These are phyloP conservation scores for Neoscytalidium dimidiatum DNA, from an alignment of 2,329 filamentous ascomycete species.

Conservation along the genomic window DNA sequence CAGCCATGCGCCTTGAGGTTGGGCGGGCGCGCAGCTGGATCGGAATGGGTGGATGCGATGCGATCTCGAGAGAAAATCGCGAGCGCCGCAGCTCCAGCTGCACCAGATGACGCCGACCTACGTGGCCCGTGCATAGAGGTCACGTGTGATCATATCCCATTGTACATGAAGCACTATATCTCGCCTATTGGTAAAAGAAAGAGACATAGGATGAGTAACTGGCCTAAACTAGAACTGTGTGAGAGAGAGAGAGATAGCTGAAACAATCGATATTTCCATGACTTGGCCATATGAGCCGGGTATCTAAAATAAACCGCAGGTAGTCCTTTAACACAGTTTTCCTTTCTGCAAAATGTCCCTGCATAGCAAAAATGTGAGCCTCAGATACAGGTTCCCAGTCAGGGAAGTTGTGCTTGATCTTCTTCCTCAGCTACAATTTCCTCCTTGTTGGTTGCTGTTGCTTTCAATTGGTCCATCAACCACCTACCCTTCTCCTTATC, in stretches of 20 bases:
- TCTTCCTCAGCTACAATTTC: background rate
- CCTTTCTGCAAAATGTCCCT: no score
- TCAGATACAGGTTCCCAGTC: background rate
- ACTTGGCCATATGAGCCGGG: background rate
- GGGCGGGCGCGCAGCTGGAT: background rate
- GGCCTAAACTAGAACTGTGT: no score
- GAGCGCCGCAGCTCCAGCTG: background rate
- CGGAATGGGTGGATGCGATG: background rate
- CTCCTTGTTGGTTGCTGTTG: background rate
- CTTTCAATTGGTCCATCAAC: constrained; percentile 1
- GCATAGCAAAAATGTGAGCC: no score
- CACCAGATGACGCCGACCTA: background rate
- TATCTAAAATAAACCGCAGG: background rate
- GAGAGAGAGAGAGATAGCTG: no score
- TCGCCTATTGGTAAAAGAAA: background rate
- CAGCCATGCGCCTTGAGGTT: constrained; percentile 5
- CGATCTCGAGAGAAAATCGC: constrained; percentile 9
- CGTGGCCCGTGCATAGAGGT: background rate
- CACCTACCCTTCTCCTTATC: background rate
- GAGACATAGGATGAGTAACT: background rate
- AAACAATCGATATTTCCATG: no score
- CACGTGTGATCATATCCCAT: background rate
- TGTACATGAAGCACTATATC: background rate
- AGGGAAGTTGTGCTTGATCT: background rate
- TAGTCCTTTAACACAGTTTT: no score